Evolutionary conservation across 768 basidiomycete genomes (phyloP), one percentile per base, ranked within the genome.

Genomic region (Chalciporus pseudorubinellus): DNA sequence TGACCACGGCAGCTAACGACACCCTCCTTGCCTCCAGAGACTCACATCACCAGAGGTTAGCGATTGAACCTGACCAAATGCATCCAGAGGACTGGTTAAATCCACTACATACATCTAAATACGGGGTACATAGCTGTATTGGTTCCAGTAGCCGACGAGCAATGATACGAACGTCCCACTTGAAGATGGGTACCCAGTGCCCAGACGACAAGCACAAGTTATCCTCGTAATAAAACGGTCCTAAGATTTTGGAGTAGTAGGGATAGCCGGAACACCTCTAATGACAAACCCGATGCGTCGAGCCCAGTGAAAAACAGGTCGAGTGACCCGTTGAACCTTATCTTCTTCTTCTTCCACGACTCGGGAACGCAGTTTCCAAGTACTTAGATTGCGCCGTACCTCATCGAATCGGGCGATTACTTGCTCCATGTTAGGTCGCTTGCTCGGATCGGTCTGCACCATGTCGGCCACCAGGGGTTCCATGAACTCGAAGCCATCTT

Each of bases 401-500:
- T 12, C 28, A 4, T 57, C 53, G 40, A 75, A 72, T 1, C 67
- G 67, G 0, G 46, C 3, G 0, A 75, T 66, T 1, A 72, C 72
- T 38, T 69, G 57, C 10, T 74, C 66, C 46, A 74, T 74, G 0
- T 55, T 71, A 1, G 74, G 74, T 7, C 75, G 66, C 41, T 69
- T 60, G 0, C 33, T 18, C 0, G 73, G 71, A 41, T 74, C 70
- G 1, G 61, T 58, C 18, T 69, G 65, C 0, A 66, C 58, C 76
- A 77, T 75, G 13, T 65, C 67, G 1, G 50, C 50, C 6, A 73
- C 53, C 1, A 74, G 60, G 1, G 65, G 58, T 24, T 51, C 19
- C 58, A 74, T 59, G 44, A 74, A 74, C 6, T 60, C 52, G 20
- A 70, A 44, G 3, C 47, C 55, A 9, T 13, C 18, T 8, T 39